Conservation (phyloP, 805 yeast genomes). For the Yamadazyma akitaensis region DNA sequence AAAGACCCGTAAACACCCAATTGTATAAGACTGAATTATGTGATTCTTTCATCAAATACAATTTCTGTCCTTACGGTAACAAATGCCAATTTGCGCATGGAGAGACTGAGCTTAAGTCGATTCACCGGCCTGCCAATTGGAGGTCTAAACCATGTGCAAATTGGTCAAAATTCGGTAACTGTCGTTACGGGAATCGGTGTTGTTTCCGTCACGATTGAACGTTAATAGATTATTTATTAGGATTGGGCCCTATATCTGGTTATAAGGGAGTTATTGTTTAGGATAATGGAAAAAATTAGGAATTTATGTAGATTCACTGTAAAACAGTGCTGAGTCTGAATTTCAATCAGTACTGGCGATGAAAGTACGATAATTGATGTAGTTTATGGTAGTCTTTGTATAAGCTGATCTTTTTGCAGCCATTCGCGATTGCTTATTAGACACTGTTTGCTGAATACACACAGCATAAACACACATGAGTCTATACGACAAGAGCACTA, state of each 20-base stretch:
- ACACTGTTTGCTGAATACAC: background rate
- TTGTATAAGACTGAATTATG: conserved; percentile 90
- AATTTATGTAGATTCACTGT: no score
- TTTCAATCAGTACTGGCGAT: no score
- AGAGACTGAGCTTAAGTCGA: conserved; percentile 63
- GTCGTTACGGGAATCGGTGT: conserved; percentile 88
- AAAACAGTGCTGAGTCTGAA: no score
- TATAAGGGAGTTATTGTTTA: background rate
- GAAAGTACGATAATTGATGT: no score
- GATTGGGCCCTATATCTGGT: background rate
- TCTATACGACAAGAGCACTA: no score
- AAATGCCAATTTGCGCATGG: conserved; percentile 98
- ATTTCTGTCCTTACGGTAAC: conserved; percentile 78
- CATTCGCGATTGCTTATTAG: background rate
- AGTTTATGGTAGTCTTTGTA: no score
- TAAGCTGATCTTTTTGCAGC: background rate
- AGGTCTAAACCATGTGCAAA: conserved; percentile 89
- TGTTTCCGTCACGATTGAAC: conserved; percentile 66
- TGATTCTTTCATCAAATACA: conserved; percentile 65
- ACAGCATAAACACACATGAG: background rate
- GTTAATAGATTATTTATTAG: conserved; percentile 11
- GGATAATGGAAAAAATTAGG: background rate
- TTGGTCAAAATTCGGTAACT: conserved; percentile 77
- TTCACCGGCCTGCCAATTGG: conserved; percentile 78
- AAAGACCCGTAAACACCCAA: conserved; percentile 49